Base-by-base conservation (phyloP, 23 red algal species). In the Pyropia yezoensis region DNA sequence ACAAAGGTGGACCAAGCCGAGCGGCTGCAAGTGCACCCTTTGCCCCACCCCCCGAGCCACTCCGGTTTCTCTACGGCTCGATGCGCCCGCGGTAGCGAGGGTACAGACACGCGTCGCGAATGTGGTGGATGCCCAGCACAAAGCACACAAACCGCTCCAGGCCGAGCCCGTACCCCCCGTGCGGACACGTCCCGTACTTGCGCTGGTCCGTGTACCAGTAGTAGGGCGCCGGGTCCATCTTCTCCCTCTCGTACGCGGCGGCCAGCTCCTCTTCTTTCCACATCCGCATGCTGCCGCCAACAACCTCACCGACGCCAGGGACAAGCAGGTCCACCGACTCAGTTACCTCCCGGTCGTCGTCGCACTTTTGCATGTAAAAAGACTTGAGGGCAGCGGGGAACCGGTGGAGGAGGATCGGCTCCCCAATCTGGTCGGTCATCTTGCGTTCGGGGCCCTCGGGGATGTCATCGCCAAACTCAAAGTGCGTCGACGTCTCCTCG, bases 131-230 rank as follows among this genome's bases (percentile, higher is more conserved):
- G 27, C 58, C 72, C 15, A 98, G 75, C 55, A 91, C 55, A 24
- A 84, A 85, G 52, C 94, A 98, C 59, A 83, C 81, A 64, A 98
- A 98, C 16, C 94, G 63, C 67, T 98, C 94, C 26, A 98, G 49
- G 33, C 86, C 94, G 28, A 98, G 74, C 9, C 94, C 94, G 65
- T 98, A 98, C 3, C 94, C 92, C 32, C 92, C 92, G 74, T 96
- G 92, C 16, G 92, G 84, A 27, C 83, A 87, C 1, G 84, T 64
- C 57, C 92, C 92, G 54, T 83, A 96, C 80, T 89, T 89, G n/a
- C 92, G 65, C 63, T 96, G 92, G 25, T 96, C 92, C 24, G 92
- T 89, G 60, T 76, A 96, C 92, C 92, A 96, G 54, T 96, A 96
- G 63, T 96, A 96, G 17, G 83, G 76, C 16, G 45, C 65, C 20